Conservation (phyloP, 2,329 filamentous ascomycete genomes). For the Coniosporium tulheliwenetii region DNA sequence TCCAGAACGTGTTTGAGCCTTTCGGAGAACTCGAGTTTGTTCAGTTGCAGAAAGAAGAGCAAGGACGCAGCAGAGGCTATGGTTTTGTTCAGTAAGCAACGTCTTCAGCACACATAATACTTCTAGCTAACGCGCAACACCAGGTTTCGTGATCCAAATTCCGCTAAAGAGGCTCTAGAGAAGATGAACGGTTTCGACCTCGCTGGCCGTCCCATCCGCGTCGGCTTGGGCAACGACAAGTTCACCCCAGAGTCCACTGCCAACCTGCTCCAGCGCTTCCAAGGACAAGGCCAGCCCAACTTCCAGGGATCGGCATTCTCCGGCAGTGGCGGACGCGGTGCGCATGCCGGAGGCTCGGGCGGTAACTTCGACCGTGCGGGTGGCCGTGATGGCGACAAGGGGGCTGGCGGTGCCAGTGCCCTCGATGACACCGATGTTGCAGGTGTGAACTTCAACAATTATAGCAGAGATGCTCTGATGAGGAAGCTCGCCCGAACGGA, state of each 20-base stretch:
- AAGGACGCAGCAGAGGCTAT: conserved; percentile 80
- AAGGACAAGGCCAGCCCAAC: conserved; percentile 53
- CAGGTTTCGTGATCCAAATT: conserved; percentile 76
- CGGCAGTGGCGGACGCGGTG: conserved; percentile 73
- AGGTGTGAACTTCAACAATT: conserved; percentile 98
- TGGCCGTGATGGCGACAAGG: conserved; percentile 77
- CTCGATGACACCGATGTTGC: conserved; percentile 95
- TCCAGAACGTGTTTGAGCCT: conserved; percentile 92
- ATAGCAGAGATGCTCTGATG: conserved; percentile 97
- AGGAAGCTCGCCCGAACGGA: conserved; percentile 93
- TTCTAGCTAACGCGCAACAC: conserved; percentile 7
- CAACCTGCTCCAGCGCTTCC: conserved; percentile 82
- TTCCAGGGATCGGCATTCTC: conserved; percentile 88
- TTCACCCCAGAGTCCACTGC: conserved; percentile 95
- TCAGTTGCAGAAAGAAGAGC: conserved; percentile 92
- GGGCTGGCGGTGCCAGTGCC: conserved; percentile 75
- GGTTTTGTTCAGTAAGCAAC: conserved; percentile 89
- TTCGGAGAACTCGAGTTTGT: conserved; percentile 97
- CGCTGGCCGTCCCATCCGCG: conserved; percentile 89
- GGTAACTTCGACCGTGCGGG: conserved; percentile 80
- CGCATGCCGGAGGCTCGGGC: conserved; percentile 55
- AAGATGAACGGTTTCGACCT: conserved; percentile 99
- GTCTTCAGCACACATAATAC: background rate
- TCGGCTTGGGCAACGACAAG: conserved; percentile 99
- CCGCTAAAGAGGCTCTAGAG: conserved; percentile 87